Percentiles rank a stretch among this genome's conserved stretches.
Evolutionary conservation across 371 early-diverging fungal genomes (phyloP).

Genomic region (Lichtheimia ornata): DNA sequence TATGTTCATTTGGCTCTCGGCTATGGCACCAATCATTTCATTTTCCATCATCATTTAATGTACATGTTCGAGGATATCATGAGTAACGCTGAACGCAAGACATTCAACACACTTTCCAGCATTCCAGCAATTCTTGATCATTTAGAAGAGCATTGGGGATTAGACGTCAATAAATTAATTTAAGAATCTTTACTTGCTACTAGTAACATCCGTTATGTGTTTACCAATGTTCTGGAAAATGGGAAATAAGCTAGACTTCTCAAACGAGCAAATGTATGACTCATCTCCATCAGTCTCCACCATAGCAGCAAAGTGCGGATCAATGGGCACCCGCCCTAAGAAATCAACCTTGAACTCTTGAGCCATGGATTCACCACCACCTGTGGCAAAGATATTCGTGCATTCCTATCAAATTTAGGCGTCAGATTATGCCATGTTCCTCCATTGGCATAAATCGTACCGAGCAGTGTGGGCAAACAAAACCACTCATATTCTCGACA

Average conservation of each 20-base stretch:
- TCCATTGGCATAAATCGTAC: constrained; percentile 42
- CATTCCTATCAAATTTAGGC: constrained; percentile 65
- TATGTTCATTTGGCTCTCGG: constrained; percentile 77
- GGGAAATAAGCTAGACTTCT: constrained; percentile 60
- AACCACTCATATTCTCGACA: constrained; percentile 95
- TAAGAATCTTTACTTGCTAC: constrained; percentile 5
- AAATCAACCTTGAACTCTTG: constrained; percentile 77
- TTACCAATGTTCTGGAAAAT: constrained; percentile 61
- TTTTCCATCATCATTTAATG: constrained; percentile 94
- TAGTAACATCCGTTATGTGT: constrained; percentile 32
- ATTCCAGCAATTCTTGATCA: constrained; percentile 85
- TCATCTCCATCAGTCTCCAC: constrained; percentile 63
- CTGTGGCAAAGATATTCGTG: constrained; percentile 90
- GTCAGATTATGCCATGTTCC: background rate
- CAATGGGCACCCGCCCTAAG: constrained; percentile 86
- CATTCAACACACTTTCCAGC: constrained; percentile 83
- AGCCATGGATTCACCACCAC: constrained; percentile 91
- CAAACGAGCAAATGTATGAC: constrained; percentile 58
- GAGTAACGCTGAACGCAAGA: constrained; percentile 82
- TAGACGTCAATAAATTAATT: constrained; percentile 37
- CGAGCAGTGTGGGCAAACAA: constrained; percentile 86
- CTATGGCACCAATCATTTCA: constrained; percentile 83
- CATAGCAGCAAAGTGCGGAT: constrained; percentile 70
- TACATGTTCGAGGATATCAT: constrained; percentile 91
- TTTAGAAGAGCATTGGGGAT: constrained; percentile 74